These are phyloP conservation scores for Phlyctochytrium planicorne DNA, from an alignment of 192 early-diverging fungal species.

Conservation along the genomic window DNA sequence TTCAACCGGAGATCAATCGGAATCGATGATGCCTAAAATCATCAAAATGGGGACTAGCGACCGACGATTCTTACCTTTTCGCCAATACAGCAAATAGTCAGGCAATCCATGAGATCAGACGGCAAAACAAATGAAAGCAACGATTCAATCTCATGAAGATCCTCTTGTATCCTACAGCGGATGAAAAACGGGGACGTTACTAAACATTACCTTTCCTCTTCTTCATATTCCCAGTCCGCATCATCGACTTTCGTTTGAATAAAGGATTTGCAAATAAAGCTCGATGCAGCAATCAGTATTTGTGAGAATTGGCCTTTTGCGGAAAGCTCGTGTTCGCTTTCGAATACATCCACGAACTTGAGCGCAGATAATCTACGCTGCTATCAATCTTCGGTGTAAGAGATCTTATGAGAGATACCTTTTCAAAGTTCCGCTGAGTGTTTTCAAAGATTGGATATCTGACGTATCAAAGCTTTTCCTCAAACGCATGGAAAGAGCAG, in stretches of 20 bases:
- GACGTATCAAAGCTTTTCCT: too few relatives aligned
- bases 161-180: constrained; percentile 5
- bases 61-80: constrained; percentile 16
- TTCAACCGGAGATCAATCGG: constrained; percentile 9
- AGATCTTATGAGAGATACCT: too few relatives aligned
- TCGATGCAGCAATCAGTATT: neutral
- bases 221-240: constrained; percentile 38
- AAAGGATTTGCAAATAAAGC: constrained; percentile 1
- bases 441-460: too few relatives aligned
- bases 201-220: constrained; percentile 26
- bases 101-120: constrained; percentile 10
- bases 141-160: constrained; percentile 15
- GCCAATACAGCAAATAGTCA: constrained; percentile 13
- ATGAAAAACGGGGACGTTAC: neutral
- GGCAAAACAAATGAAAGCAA: constrained; percentile 5
- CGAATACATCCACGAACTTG: too few relatives aligned
- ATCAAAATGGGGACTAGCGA: neutral
- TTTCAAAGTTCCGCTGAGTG: too few relatives aligned
- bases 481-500: too few relatives aligned
- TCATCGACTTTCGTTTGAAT: constrained; percentile 13
- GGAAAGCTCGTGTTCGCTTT: too few relatives aligned
- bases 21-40: constrained; percentile 8
- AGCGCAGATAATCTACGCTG: too few relatives aligned
- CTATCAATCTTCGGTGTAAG: too few relatives aligned
- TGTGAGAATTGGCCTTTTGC: too few relatives aligned